Base-by-base conservation (phyloP, 305 asterid species). In the Fraxinus floribunda region DNA sequence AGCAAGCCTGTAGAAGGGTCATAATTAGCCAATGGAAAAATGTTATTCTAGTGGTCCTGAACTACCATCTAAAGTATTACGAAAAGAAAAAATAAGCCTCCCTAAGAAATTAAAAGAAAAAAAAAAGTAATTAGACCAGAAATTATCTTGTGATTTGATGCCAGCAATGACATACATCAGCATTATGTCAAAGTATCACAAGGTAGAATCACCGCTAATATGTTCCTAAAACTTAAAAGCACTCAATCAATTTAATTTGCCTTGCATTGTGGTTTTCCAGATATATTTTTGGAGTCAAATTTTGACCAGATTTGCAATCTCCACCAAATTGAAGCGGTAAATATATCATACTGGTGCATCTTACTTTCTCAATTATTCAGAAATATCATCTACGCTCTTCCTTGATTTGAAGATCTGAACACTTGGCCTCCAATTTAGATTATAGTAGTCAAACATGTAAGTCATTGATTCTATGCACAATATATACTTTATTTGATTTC, bases 1-100 rank as follows among this genome's bases (percentile, higher is more conserved):
- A 82, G 99, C 98, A 79, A 96, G 95, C 91, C 99, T 94, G 94
- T 24, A 80, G 46, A 76, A 88, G 10, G 66, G 76, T 1, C 24
- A 49, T 75, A 70, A 78, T 13, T 24, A 75, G 76, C 41, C 29
- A 20, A 64, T 5, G 24, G 32, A 7, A 34, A 80, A 64, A 76
- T 60, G 3, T 68, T 60, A n/a, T 10, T 74, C 18, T 44, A 32
- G 26, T 41, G 26, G 5, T 71, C 46, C 46, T 71, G 44, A 30
- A 32, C 7, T 71, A 6, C 24, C 39, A 16, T 5, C 76, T 30
- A 71, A 71, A 68, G 34, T 9, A 71, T 71, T 71, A 32, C 6
- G 18, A 34, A 71, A 32, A 32, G 24, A 32, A 71, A 71, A 34
- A 32, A 16, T 71, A 71, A 71, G 1, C 0, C 1, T 7, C 24